Percentiles rank a stretch among this genome's conserved stretches.
Conservation (phyloP, 768 basidiomycete species). For the Tricholomella constricta region DNA sequence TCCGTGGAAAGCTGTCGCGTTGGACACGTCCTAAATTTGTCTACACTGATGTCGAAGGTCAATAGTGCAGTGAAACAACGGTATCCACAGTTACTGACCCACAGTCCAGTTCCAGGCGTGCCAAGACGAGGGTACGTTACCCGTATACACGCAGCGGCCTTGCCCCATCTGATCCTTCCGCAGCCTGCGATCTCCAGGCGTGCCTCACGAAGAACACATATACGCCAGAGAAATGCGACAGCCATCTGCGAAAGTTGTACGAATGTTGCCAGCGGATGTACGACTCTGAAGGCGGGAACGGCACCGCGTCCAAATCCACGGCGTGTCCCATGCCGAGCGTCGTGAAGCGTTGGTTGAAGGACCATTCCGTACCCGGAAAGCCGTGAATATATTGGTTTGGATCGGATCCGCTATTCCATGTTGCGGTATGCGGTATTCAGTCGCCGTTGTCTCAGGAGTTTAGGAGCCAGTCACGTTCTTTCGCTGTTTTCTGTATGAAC, state of each 20-base stretch:
- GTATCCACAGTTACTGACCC: neutral
- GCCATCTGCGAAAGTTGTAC: slow-evolving; percentile 14
- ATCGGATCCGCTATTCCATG: neutral
- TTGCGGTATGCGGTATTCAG: too few relatives aligned
- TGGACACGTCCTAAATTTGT: neutral
- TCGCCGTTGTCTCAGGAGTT: too few relatives aligned
- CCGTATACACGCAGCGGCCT: neutral
- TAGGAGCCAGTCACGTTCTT: too few relatives aligned
- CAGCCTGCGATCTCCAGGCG: slow-evolving; percentile 20
- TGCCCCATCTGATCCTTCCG: neutral
- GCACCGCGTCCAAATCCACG: slow-evolving; percentile 4
- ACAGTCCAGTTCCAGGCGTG: slow-evolving; percentile 5
- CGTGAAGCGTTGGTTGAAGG: slow-evolving; percentile 19
- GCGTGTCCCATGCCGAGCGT: slow-evolving; percentile 18
- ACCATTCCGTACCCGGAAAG: slow-evolving; percentile 4
- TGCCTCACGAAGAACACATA: slow-evolving; percentile 18
- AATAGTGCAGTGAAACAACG: neutral
- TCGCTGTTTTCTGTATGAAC: too few relatives aligned
- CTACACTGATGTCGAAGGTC: slow-evolving; percentile 5
- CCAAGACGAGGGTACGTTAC: slow-evolving; percentile 8
- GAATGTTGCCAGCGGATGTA: slow-evolving; percentile 21
- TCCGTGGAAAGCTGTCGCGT: neutral
- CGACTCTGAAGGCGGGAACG: neutral
- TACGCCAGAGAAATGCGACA: slow-evolving; percentile 16
- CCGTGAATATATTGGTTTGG: neutral